Evolutionary conservation across 768 basidiomycete genomes (phyloP), one percentile per base, ranked within the genome.

Genomic region (Boletus rubescentipes): DNA sequence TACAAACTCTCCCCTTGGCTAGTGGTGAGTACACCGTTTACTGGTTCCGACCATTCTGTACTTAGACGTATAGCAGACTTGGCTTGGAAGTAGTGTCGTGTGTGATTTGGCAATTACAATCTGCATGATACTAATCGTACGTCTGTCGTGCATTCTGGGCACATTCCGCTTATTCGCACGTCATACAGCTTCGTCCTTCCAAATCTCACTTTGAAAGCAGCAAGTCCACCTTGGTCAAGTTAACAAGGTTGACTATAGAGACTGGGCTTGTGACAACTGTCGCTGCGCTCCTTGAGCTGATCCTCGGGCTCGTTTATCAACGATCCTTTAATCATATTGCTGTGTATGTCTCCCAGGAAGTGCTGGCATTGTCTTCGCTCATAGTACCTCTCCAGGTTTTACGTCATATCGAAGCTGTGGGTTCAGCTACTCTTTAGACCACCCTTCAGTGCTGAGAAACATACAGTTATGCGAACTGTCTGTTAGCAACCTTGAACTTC

Each of bases 231-330:
- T 16, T 61, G 8, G 26, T 37, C 38, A 57, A 51, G 31, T 34
- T 66, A 7, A 67, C 57, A 2, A 65, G 36, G 46, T 39, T 67
- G 15, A 61, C 64, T 15, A 43, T 66, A 14, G 65, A 68, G 34
- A 68, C 64, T 0, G 67, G 67, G 2, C 49, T 60, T 12, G 43
- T 66, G 10, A 68, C 66, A 9, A 54, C 64, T 5, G 34, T 43
- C 3, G 55, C 66, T 1, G 57, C 58, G 0, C 42, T 66, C 14
- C 16, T 60, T 0, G 65, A 68, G 35, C 46, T 66, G 2, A 30
- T 61, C 10, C 42, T 68, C 8, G 58, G 49, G 2, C 6, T 51
- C 3, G 41, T 40, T 32, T 67, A 8, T 26, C 20, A 6, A 9
- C 1, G 44, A 0, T 15, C 37, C 0, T 8, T 46, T 20, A 58